Conservation (phyloP, 768 basidiomycete species). For the Pisolithus sp. region DNA sequence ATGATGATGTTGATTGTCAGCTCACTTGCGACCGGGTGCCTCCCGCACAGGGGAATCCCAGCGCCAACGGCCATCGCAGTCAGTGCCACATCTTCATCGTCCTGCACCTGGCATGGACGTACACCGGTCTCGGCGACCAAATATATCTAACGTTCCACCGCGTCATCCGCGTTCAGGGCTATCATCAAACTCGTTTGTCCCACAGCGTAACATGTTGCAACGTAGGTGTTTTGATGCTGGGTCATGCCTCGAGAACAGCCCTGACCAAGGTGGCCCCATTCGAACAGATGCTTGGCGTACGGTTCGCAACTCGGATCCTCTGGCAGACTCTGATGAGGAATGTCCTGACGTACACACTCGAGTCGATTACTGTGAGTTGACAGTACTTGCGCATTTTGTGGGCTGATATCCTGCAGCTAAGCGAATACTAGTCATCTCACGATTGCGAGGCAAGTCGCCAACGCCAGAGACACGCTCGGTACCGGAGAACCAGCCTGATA, state of each 20-base stretch:
- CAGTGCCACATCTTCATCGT: slow-evolving; percentile 14
- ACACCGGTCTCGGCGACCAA: slow-evolving; percentile 20
- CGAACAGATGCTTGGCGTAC: slow-evolving; percentile 66
- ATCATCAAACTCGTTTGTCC: slow-evolving; percentile 17
- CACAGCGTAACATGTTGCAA: slow-evolving; percentile 54
- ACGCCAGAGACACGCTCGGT: slow-evolving; percentile 43
- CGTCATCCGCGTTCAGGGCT: slow-evolving; percentile 21
- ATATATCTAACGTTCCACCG: slow-evolving; percentile 13
- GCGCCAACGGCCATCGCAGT: slow-evolving; percentile 18
- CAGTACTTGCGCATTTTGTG: not conserved
- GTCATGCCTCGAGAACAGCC: not conserved
- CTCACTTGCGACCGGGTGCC: too few species aligned
- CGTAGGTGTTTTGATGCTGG: slow-evolving; percentile 38
- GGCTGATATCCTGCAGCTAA: slow-evolving; percentile 36
- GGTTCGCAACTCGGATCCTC: slow-evolving; percentile 60
- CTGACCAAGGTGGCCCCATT: not conserved
- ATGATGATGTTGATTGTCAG: too few species aligned
- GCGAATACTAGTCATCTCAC: slow-evolving; percentile 54
- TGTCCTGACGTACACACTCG: slow-evolving; percentile 56
- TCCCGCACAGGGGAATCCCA: slow-evolving; percentile 1
- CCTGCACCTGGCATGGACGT: slow-evolving; percentile 16
- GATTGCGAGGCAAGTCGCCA: slow-evolving; percentile 49
- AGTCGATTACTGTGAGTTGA: slow-evolving; percentile 54
- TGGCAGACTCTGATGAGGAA: slow-evolving; percentile 72
- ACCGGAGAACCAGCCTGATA: not conserved